Evolutionary conservation across 139 green algal species (phyloP), one percentile per base, ranked within the genome.

Genomic region (Raphidocelis subcapitata): DNA sequence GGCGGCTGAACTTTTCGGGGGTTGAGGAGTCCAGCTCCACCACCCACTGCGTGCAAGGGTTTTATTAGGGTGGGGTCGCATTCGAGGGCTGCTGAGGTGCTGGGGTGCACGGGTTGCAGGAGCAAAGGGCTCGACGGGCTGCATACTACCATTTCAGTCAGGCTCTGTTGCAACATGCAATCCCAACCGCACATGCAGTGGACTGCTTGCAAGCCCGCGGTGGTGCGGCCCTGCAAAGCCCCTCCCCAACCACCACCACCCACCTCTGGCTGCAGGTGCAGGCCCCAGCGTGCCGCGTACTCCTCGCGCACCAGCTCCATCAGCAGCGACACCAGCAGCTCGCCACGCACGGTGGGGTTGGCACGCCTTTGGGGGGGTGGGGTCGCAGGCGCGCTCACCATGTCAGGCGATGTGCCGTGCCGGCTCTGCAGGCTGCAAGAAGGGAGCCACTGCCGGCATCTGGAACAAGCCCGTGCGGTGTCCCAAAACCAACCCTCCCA

Each of bases 21-120:
- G 86, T 88, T 47, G 81, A 82, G 3, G 85, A 91, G 62, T 93
- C 88, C 14, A 97, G 80, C 78, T 96, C 91, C 52, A 90, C 56
- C 16, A 95, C 76, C 52, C 80, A 80, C 80, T 87, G 81, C 71
- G 57, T n/a, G n/a, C n/a, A n/a, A n/a, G 37, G n/a, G 18, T 57
- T 5, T 14, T 14, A 72, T 31, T 52, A 36, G 18, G 31, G 37
- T 8, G 32, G 10, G 61, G 35, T 20, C 3, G 15, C 32, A 63
- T 21, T 26, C 21, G 47, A 15, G 44, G 16, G 31, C n/a, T 5
- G 52, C 47, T 20, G 60, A 62, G 5, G 10, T 5, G n/a, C 54
- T 8, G 54, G 24, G 5, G 18, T 5, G 15, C 15, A 62, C 5
- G 24, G n/a, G 54, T 33, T 31, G 54, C 24, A 14, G 54, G 54